phyloP scores from a whole-genome alignment of 768 basidiomycete genomes.

The Lanmaoa pseudosensibilis region DNA sequence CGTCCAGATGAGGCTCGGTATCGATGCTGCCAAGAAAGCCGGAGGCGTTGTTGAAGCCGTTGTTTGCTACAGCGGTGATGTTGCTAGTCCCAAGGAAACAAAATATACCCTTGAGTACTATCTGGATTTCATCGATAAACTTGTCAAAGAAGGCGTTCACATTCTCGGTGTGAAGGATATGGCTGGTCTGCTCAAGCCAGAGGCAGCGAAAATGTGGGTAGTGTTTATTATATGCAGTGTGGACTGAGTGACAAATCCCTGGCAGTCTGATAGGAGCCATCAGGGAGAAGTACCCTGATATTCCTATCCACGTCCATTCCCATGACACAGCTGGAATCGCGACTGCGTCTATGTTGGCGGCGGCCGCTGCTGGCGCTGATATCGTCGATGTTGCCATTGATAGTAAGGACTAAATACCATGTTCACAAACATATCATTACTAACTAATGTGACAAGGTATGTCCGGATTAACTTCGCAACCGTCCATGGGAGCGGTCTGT shows the following conservation, averaged over 20 bases:
- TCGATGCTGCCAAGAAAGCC: conserved; percentile 99
- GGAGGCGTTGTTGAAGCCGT: conserved; percentile 98
- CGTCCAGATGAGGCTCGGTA: conserved; percentile 89
- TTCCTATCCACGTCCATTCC: conserved; percentile 99
- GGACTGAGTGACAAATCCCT: conserved; percentile 8
- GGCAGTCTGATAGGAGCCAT: conserved; percentile 88
- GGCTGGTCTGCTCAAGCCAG: conserved; percentile 95
- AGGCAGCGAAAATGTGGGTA: conserved; percentile 84
- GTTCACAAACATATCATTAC: background rate
- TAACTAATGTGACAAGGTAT: conserved; percentile 61
- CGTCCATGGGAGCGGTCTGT: conserved; percentile 97
- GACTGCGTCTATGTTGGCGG: conserved; percentile 94
- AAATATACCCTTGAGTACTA: conserved; percentile 99
- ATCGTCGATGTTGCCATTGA: conserved; percentile 98
- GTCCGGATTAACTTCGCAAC: conserved; percentile 97
- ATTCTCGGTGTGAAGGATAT: conserved; percentile 98
- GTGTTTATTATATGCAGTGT: background rate
- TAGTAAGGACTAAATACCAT: conserved; percentile 54
- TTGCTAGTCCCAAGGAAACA: conserved; percentile 89
- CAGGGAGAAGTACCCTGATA: conserved; percentile 92
- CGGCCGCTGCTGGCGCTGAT: conserved; percentile 96
- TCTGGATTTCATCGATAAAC: conserved; percentile 90
- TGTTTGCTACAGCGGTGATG: conserved; percentile 98
- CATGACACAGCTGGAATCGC: conserved; percentile 99
- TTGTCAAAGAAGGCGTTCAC: conserved; percentile 93